These are phyloP conservation scores for Blastobotrys mokoenaii DNA, from an alignment of 805 yeast genomes.

Conservation along the genomic window DNA sequence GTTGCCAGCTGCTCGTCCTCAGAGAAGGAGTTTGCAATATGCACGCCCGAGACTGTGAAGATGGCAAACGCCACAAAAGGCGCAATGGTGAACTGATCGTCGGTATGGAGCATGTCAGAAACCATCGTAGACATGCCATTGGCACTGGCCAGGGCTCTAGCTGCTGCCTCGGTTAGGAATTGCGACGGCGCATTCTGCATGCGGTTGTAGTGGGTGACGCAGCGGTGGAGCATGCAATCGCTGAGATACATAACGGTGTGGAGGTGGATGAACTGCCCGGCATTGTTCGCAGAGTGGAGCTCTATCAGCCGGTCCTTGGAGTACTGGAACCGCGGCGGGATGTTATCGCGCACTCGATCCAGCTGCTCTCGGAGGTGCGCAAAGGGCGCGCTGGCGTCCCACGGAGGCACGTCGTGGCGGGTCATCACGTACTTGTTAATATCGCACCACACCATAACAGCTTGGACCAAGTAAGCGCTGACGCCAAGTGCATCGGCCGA, in stretches of 20 bases:
- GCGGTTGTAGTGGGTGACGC: constrained; percentile 24
- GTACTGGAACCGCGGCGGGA: constrained; percentile 22
- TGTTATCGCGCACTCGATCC: constrained; percentile 9
- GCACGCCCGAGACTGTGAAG: constrained; percentile 28
- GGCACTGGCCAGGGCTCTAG: constrained; percentile 26
- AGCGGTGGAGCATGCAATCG: constrained; percentile 24
- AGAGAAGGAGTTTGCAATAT: constrained; percentile 28
- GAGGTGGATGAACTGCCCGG: constrained; percentile 27
- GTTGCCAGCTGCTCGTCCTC: constrained; percentile 21
- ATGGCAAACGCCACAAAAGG: constrained; percentile 30
- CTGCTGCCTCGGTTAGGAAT: constrained; percentile 24
- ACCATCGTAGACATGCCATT: constrained; percentile 24
- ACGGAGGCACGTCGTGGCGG: constrained; percentile 23
- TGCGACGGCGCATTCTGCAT: constrained; percentile 19
- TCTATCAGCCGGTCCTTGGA: constrained; percentile 18
- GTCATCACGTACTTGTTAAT: constrained; percentile 14
- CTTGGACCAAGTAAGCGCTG: constrained; percentile 16
- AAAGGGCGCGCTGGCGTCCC: constrained; percentile 24
- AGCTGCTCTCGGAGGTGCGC: constrained; percentile 18
- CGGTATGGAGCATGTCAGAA: constrained; percentile 22
- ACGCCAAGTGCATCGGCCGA: constrained; percentile 9
- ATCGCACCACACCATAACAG: constrained; percentile 18
- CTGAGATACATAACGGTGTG: constrained; percentile 26
- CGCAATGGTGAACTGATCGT: constrained; percentile 26
- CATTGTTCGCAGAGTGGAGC: constrained; percentile 18